Evolutionary conservation across 2,329 filamentous ascomycete species (phyloP).

Genomic region (Alternaria panax): DNA sequence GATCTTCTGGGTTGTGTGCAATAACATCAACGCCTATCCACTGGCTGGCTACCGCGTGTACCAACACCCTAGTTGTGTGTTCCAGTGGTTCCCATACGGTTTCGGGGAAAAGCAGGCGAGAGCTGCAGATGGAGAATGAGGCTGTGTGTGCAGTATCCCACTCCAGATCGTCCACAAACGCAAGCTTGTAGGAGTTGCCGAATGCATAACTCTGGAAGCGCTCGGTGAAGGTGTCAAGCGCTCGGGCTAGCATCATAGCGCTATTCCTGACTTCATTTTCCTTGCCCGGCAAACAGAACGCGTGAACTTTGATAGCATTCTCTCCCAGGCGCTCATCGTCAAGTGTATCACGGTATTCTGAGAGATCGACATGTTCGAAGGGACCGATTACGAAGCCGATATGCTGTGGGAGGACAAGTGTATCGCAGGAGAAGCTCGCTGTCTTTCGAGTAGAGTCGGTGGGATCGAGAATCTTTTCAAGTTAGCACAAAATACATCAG

Average conservation of each 20-base stretch:
- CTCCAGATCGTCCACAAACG: slow-evolving; percentile 89
- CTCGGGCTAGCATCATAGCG: slow-evolving; percentile 80
- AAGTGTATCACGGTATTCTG: slow-evolving; percentile 86
- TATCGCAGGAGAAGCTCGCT: slow-evolving; percentile 76
- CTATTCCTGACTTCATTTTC: slow-evolving; percentile 85
- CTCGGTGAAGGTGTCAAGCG: slow-evolving; percentile 89
- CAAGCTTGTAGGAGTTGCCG: slow-evolving; percentile 82
- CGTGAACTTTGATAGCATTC: slow-evolving; percentile 87
- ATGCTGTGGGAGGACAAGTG: slow-evolving; percentile 80
- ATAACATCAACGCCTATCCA: slow-evolving; percentile 96
- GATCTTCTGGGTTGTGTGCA: slow-evolving; percentile 78
- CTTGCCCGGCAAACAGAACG: slow-evolving; percentile 86
- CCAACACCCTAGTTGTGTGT: slow-evolving; percentile 78
- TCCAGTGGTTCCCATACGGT: slow-evolving; percentile 86
- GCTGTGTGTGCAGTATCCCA: slow-evolving; percentile 78
- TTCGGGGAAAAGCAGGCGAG: slow-evolving; percentile 81
- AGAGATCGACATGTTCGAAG: slow-evolving; percentile 90
- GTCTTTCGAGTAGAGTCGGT: slow-evolving; percentile 84
- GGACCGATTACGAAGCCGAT: slow-evolving; percentile 94
- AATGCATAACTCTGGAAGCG: slow-evolving; percentile 92
- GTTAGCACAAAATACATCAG: slow-evolving; percentile 15
- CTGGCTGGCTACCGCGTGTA: slow-evolving; percentile 86
- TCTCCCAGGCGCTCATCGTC: slow-evolving; percentile 90
- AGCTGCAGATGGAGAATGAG: slow-evolving; percentile 87
- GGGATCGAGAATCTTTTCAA: slow-evolving; percentile 67